These are phyloP conservation scores for Pulveroboletus sp. DNA, from an alignment of 768 basidiomycete genomes.

Conservation along the genomic window DNA sequence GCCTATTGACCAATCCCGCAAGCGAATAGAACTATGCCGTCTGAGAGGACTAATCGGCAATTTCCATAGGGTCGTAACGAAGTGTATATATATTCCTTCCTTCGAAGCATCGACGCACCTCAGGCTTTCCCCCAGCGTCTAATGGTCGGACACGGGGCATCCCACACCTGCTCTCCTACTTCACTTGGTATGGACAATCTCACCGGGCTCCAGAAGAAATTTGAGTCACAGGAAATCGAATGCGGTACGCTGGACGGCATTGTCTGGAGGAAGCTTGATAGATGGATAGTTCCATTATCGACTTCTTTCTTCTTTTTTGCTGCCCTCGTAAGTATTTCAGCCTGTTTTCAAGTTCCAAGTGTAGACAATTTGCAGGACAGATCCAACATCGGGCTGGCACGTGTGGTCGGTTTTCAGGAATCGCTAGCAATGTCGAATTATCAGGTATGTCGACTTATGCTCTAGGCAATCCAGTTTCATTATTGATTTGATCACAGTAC, in stretches of 20 bases:
- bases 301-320: constrained; percentile 49
- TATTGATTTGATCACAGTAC: constrained; percentile 28
- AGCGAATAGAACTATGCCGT: no score
- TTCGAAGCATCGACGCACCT: no score
- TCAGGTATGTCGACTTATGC: constrained; percentile 16
- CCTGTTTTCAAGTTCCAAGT: neutral
- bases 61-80: no score
- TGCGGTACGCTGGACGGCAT: constrained; percentile 27
- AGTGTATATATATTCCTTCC: no score
- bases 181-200: neutral
- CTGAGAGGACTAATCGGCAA: no score
- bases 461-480: no score
- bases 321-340: constrained; percentile 37
- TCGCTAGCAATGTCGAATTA: constrained; percentile 37
- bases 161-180: neutral
- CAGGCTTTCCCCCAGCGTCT: no score
- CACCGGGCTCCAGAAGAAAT: neutral
- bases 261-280: constrained; percentile 50
- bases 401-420: constrained; percentile 58
- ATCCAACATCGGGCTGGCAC: constrained; percentile 55
- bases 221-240: constrained; percentile 7
- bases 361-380: constrained; percentile 25
- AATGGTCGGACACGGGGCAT: neutral
- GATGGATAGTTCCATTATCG: constrained; percentile 45
- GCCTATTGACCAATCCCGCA: no score